These are phyloP conservation scores for Phytopythium sindhum DNA, from an alignment of 352 stramenopile genomes.

Conservation along the genomic window DNA sequence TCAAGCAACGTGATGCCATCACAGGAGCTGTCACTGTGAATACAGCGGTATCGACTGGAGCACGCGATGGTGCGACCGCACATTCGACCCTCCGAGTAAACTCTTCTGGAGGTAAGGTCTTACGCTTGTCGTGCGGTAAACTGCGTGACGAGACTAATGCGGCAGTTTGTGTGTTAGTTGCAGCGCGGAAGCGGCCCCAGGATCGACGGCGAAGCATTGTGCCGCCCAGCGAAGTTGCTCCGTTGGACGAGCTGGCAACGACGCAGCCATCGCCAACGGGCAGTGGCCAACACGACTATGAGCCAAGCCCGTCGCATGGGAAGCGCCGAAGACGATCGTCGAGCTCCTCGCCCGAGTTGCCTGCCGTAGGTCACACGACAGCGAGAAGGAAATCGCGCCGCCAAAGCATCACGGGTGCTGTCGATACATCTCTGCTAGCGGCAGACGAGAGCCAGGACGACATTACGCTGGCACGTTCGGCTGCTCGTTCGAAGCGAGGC, in stretches of 20 bases:
- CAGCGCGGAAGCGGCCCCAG: slow-evolving; percentile 22
- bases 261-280: neutral
- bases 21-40: neutral
- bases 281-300: neutral
- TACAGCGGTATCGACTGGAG: neutral
- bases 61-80: neutral
- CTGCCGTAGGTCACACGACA: neutral
- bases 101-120: neutral
- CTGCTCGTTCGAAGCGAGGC: neutral
- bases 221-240: neutral
- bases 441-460: neutral
- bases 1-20: neutral
- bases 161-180: neutral
- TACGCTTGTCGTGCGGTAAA: neutral
- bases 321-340: neutral
- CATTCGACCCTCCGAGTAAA: neutral
- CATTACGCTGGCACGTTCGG: neutral
- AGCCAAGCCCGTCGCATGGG: neutral
- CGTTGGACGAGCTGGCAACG: neutral
- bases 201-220: slow-evolving; percentile 30
- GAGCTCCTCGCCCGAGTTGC: neutral
- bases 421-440: slow-evolving; percentile 8
- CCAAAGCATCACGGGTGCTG: slow-evolving; percentile 33
- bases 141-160: neutral
- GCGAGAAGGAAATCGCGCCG: slow-evolving; percentile 22